A percentile compares a stretch with the other conserved stretches of the same genome.
phyloP scores from a whole-genome alignment of 148 eudicot species.

The Persicaria tinctoria region DNA sequence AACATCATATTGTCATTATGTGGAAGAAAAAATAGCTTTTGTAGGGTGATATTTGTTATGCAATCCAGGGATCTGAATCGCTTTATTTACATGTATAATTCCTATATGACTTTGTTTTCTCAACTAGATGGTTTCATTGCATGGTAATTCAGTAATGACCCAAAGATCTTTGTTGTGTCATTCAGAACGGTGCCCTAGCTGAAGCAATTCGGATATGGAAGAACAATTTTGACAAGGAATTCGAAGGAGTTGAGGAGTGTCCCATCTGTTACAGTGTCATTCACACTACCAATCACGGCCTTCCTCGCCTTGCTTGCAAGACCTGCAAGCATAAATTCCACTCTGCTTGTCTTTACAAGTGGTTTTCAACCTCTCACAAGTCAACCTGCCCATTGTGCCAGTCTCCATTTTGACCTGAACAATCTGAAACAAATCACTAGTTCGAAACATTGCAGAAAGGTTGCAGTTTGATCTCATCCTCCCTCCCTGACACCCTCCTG shows the following conservation, averaged over 20 bases:
- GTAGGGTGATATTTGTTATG: not conserved
- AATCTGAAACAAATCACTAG: not conserved
- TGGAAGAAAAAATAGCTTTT: not conserved
- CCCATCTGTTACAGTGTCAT: constrained; percentile 98
- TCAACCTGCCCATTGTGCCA: constrained; percentile 97
- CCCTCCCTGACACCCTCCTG: no score
- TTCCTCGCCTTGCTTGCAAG: constrained; percentile 94
- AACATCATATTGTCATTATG: not conserved
- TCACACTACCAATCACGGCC: constrained; percentile 73
- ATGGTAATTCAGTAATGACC: no score
- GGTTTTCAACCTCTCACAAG: constrained; percentile 96
- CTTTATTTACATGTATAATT: not conserved
- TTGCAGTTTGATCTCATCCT: not conserved
- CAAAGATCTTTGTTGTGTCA: constrained; percentile 6
- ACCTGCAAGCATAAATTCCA: constrained; percentile 98
- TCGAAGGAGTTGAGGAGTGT: constrained; percentile 97
- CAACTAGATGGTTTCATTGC: not conserved
- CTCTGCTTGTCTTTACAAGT: constrained; percentile 90
- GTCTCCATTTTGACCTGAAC: constrained; percentile 60
- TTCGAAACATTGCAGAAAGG: not conserved
- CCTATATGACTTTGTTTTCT: no score
- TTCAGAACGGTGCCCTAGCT: constrained; percentile 91
- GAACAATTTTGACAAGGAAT: constrained; percentile 90
- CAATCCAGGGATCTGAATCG: not conserved
- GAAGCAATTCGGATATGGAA: constrained; percentile 96